Evolutionary conservation across 768 basidiomycete species (phyloP), one percentile per base, ranked within the genome.

Genomic region (Xerocomellus amylosporus): DNA sequence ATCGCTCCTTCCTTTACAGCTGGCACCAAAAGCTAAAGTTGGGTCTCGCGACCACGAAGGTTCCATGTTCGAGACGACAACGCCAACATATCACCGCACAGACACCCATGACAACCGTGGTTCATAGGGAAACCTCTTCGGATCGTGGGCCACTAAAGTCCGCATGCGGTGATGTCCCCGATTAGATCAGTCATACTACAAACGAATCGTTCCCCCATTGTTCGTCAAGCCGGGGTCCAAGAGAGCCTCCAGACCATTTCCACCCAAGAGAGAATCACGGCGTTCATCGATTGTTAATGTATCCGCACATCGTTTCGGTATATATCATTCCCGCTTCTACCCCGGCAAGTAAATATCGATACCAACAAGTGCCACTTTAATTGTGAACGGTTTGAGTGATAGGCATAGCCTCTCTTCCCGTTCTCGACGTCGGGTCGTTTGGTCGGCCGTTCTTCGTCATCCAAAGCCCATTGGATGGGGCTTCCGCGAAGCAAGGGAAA

Each of bases 401-500:
- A 43, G 26, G 36, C 58, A 64, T 44, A 30, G 54, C 58, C 48
- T 34, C 26, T 28, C 19, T 17, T 56, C 15, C 9, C 20, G 20
- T 58, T 45, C 46, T 26, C n/a, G 24, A 20, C 40, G 15, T 34
- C 12, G 13, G 30, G 41, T 17, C 31, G 28, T 34, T 8, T 7
- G n/a, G 6, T 56, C 41, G 36, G 38, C 8, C 3, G 17, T 17
- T 22, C 20, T 30, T 43, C 12, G 38, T 15, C 53, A 30, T 20
- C n/a, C 20, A 13, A 41, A 17, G 12, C 31, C 26, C 10, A 33
- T 31, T 26, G 40, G 40, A 10, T 19, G 36, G 36, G 17, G 33
- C n/a, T 24, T 67, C 64, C 65, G 65, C 53, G 55, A 64, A 67
- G 51, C 54, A 58, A 62, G 64, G n/a, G 64, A 54, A 8, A 37